These are phyloP conservation scores for Linderina pennispora DNA, from an alignment of 192 early-diverging fungal species.

Conservation along the genomic window DNA sequence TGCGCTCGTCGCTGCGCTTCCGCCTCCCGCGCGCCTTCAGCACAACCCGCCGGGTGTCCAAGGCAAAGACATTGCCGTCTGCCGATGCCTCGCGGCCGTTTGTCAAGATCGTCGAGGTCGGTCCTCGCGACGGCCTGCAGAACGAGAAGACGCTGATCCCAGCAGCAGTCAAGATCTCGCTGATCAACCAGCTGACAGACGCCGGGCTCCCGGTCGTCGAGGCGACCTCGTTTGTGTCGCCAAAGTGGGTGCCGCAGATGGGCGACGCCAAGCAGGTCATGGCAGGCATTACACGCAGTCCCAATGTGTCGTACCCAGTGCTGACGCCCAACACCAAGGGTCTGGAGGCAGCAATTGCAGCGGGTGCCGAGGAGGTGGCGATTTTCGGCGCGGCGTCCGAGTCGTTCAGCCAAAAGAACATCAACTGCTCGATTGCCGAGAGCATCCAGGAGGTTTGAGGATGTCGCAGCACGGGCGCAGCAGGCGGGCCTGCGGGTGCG, in stretches of 20 bases:
- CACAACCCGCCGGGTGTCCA: slow-evolving; percentile 1
- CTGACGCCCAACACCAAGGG: slow-evolving; percentile 87
- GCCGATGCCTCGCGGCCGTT: slow-evolving; percentile 7
- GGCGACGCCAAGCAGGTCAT: slow-evolving; percentile 77
- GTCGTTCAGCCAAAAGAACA: slow-evolving; percentile 83
- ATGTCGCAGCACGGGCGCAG: slow-evolving; percentile 58
- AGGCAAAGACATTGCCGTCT: slow-evolving; percentile 2
- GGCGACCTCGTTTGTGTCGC: slow-evolving; percentile 90
- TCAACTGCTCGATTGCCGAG: slow-evolving; percentile 86
- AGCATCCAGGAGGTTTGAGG: slow-evolving; percentile 66
- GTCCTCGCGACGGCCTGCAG: slow-evolving; percentile 93
- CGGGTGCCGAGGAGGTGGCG: slow-evolving; percentile 81
- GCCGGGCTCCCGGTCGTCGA: slow-evolving; percentile 82
- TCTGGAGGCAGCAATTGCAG: slow-evolving; percentile 70
- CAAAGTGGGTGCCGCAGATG: slow-evolving; percentile 98
- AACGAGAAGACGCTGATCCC: slow-evolving; percentile 86
- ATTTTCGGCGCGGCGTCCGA: slow-evolving; percentile 89
- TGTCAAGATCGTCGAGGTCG: slow-evolving; percentile 94
- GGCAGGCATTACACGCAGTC: slow-evolving; percentile 52
- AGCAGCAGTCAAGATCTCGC: slow-evolving; percentile 73
- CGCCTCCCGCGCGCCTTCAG: slow-evolving; percentile 11
- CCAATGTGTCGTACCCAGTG: slow-evolving; percentile 79
- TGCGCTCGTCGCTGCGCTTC: too few species aligned
- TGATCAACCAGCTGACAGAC: slow-evolving; percentile 77
- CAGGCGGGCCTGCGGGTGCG: slow-evolving; percentile 57